These are phyloP conservation scores for Podila verticillata DNA, from an alignment of 192 early-diverging fungal genomes.

Conservation along the genomic window DNA sequence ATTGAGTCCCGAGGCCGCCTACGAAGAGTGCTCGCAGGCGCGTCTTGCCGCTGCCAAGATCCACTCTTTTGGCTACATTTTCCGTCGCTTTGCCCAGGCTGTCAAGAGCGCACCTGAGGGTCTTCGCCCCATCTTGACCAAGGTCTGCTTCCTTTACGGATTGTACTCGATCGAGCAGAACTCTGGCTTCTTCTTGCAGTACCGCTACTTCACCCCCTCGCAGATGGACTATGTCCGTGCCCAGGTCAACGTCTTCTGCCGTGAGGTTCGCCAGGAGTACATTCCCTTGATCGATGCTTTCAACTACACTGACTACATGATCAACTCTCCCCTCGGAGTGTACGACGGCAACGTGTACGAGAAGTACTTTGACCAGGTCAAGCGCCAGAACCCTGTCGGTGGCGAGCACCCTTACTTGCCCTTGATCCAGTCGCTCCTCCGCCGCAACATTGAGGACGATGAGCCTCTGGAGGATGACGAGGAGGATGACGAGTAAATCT, in stretches of 20 bases:
- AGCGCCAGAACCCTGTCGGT: constrained; percentile 73
- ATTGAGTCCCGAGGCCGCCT: constrained; percentile 80
- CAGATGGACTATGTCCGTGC: constrained; percentile 78
- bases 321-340: constrained; percentile 89
- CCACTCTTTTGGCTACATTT: constrained; percentile 87
- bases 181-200: constrained; percentile 87
- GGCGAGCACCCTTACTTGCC: constrained; percentile 81
- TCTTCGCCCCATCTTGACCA: constrained; percentile 69
- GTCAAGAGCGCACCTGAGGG: constrained; percentile 71
- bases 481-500: constrained; percentile 61
- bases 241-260: constrained; percentile 72
- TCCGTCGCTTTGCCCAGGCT: constrained; percentile 85
- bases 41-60: constrained; percentile 85
- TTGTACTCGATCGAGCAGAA: constrained; percentile 84
- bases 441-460: constrained; percentile 64
- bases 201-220: constrained; percentile 78
- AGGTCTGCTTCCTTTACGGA: constrained; percentile 85
- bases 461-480: constrained; percentile 72
- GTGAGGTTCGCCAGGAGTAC: constrained; percentile 78
- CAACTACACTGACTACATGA: constrained; percentile 88
- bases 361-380: constrained; percentile 88
- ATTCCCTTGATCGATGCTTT: constrained; percentile 90
- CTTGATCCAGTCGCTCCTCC: constrained; percentile 80
- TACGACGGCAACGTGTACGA: constrained; percentile 88
- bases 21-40: constrained; percentile 88